These are phyloP conservation scores for Colletotrichum sp. DNA, from an alignment of 2,329 filamentous ascomycete genomes.

Conservation along the genomic window DNA sequence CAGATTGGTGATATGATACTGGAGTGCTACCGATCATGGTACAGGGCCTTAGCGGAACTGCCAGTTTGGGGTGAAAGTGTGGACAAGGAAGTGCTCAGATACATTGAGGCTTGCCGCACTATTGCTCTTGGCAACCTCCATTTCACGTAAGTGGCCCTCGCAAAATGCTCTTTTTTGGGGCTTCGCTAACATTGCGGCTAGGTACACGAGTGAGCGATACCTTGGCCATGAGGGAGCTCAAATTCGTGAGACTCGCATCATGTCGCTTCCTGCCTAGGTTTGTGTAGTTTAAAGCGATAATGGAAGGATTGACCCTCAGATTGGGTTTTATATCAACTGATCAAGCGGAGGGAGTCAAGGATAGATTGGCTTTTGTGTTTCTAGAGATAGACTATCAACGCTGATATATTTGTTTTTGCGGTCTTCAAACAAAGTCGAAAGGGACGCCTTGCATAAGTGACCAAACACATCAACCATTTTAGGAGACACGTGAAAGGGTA, in stretches of 20 bases:
- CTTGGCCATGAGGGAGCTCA: not conserved
- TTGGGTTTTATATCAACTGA: not conserved
- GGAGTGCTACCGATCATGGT: not conserved
- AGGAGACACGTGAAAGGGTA: too few relatives aligned
- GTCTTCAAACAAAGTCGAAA: not conserved
- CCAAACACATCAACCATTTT: too few relatives aligned
- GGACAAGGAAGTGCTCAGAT: not conserved
- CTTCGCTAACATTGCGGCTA: not conserved
- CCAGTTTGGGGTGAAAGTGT: not conserved
- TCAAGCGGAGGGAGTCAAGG: not conserved
- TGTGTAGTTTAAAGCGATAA: accelerated
- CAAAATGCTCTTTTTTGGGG: not conserved
- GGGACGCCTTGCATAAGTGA: too few relatives aligned
- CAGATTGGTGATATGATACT: not conserved
- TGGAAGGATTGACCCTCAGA: accelerated
- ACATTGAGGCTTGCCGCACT: not conserved
- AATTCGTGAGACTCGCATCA: not conserved
- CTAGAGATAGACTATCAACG: accelerated
- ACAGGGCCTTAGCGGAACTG: not conserved
- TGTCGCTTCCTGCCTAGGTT: not conserved
- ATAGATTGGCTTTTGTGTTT: not conserved
- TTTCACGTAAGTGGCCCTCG: not conserved
- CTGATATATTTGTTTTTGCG: not conserved
- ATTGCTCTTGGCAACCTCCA: not conserved
- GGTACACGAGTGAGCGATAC: not conserved